phyloP scores from a whole-genome alignment of 352 stramenopile genomes.

The Pilasporangium apinafurcum region DNA sequence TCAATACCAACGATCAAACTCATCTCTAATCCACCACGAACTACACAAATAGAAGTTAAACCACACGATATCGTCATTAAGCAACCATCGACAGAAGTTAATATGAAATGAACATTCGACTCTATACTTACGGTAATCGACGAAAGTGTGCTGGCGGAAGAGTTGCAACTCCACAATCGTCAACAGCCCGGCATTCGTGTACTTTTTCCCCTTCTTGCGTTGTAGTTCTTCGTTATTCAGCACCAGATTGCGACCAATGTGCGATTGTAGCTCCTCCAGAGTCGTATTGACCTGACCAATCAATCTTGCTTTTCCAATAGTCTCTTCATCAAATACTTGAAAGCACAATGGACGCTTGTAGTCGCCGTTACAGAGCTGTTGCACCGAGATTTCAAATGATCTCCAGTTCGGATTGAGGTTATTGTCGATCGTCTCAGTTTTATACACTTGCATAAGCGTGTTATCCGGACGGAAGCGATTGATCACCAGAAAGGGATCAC shows the following conservation, averaged over 20 bases:
- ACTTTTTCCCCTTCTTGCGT: constrained; percentile 66
- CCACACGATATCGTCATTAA: too few species aligned
- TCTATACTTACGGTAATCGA: constrained; percentile 44
- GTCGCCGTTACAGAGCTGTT: constrained; percentile 78
- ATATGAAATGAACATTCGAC: constrained; percentile 1
- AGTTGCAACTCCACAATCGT: constrained; percentile 26
- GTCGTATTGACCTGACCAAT: constrained; percentile 63
- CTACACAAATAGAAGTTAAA: constrained; percentile 11
- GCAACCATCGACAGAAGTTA: too few species aligned
- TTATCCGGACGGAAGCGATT: constrained; percentile 45
- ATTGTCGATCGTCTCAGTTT: constrained; percentile 64
- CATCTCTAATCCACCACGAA: constrained; percentile 85
- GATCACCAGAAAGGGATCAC: constrained; percentile 55
- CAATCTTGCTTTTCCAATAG: constrained; percentile 48
- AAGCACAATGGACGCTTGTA: constrained; percentile 55
- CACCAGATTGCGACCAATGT: constrained; percentile 40
- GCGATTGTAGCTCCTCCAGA: constrained; percentile 50
- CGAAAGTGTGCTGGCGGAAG: constrained; percentile 42
- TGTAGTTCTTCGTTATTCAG: constrained; percentile 52
- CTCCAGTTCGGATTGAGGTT: constrained; percentile 70
- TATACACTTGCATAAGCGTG: constrained; percentile 55
- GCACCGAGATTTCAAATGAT: constrained; percentile 42
- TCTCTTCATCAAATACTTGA: constrained; percentile 83
- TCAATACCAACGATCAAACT: constrained; percentile 68
- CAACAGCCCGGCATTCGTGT: constrained; percentile 54